A percentile compares a stretch with the other conserved stretches of the same genome.
These are phyloP conservation scores for Globisporangium irregulare DNA, from an alignment of 352 stramenopile species.

Conservation along the genomic window DNA sequence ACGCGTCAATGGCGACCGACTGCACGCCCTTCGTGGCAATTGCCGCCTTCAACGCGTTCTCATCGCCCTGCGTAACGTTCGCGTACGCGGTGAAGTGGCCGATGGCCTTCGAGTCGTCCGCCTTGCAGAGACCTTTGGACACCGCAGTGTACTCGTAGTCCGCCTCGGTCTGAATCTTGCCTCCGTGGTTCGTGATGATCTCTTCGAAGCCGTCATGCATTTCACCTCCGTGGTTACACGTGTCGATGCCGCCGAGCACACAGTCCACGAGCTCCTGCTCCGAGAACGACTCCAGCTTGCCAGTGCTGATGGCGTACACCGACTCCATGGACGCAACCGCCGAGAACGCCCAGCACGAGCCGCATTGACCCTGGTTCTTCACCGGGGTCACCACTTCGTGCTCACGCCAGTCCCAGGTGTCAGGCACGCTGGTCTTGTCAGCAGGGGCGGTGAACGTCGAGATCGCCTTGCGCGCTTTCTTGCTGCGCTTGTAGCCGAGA, in stretches of 20 bases:
- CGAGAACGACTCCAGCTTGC: slow-evolving; percentile 45
- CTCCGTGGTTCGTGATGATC: slow-evolving; percentile 38
- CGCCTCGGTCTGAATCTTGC: slow-evolving; percentile 32
- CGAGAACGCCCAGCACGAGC: slow-evolving; percentile 97
- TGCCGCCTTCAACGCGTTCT: slow-evolving; percentile 83
- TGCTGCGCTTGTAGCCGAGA: slow-evolving; percentile 34
- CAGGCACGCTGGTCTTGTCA: slow-evolving; percentile 22
- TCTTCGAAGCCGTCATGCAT: slow-evolving; percentile 41
- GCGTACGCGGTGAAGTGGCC: slow-evolving; percentile 54
- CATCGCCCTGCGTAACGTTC: slow-evolving; percentile 69
- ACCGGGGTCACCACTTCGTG: slow-evolving; percentile 79
- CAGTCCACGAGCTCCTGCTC: slow-evolving; percentile 60
- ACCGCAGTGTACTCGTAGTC: slow-evolving; percentile 40
- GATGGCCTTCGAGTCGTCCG: slow-evolving; percentile 30
- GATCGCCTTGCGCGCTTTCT: slow-evolving; percentile 3
- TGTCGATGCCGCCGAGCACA: slow-evolving; percentile 25
- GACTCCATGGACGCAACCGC: slow-evolving; percentile 33
- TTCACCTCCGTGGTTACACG: slow-evolving; percentile 38
- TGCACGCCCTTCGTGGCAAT: slow-evolving; percentile 80
- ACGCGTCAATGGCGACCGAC: slow-evolving; percentile 86
- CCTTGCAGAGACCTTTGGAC: slow-evolving; percentile 32
- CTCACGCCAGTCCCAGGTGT: slow-evolving; percentile 49
- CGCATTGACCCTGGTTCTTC: slow-evolving; percentile 94
- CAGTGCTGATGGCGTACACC: slow-evolving; percentile 33
- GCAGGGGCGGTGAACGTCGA: slow-evolving; percentile 20